Evolutionary conservation across 1,139 yeast genomes (phyloP).

Genomic region (Taphrina pruni): DNA sequence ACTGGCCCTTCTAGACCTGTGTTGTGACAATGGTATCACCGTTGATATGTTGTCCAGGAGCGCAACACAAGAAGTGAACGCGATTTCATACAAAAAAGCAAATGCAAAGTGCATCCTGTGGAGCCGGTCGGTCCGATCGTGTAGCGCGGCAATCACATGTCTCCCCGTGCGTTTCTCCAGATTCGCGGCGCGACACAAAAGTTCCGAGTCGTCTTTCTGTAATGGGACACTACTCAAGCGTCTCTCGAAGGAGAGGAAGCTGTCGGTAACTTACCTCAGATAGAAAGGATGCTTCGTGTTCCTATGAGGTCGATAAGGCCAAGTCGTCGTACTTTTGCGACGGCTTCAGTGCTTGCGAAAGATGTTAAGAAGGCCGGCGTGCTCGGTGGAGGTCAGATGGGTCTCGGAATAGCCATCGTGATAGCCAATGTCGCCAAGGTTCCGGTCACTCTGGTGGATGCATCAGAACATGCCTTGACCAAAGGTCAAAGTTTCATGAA

Average conservation of each 20-base stretch:
- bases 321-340: background rate
- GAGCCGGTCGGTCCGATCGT: background rate
- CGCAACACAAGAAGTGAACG: no score
- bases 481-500: slow-evolving; percentile 52
- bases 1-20: background rate
- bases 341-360: slow-evolving; percentile 8
- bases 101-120: background rate
- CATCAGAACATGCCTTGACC: slow-evolving; percentile 51
- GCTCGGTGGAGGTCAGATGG: slow-evolving; percentile 47
- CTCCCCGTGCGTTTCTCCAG: slow-evolving; percentile 3
- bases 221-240: no score
- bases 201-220: no score
- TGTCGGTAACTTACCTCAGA: no score
- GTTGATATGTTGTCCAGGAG: no score
- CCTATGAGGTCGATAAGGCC: background rate
- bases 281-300: background rate
- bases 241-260: no score
- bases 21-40: no score
- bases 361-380: slow-evolving; percentile 36
- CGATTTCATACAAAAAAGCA: no score
- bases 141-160: background rate
- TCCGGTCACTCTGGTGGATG: slow-evolving; percentile 53
- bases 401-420: slow-evolving; percentile 56
- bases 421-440: slow-evolving; percentile 55
- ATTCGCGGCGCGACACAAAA: background rate